Conservation (phyloP, 176 grass and related monocot species). For the Oryza australiensis region DNA sequence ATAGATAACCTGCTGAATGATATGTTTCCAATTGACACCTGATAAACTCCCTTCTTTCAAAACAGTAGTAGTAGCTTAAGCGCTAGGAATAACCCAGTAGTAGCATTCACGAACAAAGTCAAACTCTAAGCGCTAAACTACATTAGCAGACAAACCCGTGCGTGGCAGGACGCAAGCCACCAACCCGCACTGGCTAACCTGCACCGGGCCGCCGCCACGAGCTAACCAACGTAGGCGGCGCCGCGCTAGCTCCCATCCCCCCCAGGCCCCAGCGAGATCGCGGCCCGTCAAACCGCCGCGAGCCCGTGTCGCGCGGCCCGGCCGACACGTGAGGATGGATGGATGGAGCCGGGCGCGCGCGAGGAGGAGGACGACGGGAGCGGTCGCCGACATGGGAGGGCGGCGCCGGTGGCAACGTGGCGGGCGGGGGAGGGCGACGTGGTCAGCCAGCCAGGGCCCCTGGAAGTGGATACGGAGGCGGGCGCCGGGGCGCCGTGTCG, state of each 20-base stretch:
- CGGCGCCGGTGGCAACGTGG: constrained; percentile 27
- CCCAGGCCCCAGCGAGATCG: not conserved
- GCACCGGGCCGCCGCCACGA: not conserved
- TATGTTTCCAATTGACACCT: no score
- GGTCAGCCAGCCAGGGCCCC: not conserved
- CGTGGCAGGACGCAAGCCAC: not conserved
- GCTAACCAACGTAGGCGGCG: not conserved
- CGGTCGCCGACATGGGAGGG: constrained; percentile 8
- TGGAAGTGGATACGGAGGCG: not conserved
- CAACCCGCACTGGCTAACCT: not conserved
- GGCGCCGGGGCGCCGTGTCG: not conserved
- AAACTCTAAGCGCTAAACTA: no score
- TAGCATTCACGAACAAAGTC: no score
- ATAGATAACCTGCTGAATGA: no score
- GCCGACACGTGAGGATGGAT: not conserved
- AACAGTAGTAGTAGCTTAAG: no score
- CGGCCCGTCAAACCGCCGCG: not conserved
- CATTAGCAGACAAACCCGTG: no score
- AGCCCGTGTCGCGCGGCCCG: no score
- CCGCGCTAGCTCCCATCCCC: not conserved
- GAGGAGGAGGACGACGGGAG: not conserved
- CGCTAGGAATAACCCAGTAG: no score
- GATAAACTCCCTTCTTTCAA: no score
- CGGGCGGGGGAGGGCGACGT: not conserved
- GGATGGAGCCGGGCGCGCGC: no score